Percentiles rank a stretch among this genome's conserved stretches.
These are phyloP conservation scores for Microdochium trichocladiopsis DNA, from an alignment of 2,329 filamentous ascomycete species.

Conservation along the genomic window DNA sequence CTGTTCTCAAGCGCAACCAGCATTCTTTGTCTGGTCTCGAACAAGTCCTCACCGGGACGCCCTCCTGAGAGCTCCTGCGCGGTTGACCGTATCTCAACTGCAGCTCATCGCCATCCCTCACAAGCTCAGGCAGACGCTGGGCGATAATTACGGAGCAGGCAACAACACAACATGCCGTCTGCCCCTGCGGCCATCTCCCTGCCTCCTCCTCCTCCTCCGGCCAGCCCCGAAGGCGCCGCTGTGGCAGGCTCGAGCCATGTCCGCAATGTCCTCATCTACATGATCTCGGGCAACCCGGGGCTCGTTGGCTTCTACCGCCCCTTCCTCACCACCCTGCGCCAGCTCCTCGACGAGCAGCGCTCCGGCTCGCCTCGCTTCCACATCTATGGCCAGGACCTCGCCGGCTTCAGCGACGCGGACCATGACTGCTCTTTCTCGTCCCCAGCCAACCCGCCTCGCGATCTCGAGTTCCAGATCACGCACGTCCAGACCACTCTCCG, in stretches of 20 bases:
- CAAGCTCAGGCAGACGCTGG: too few species aligned
- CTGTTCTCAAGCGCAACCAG: too few species aligned
- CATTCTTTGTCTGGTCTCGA: too few species aligned
- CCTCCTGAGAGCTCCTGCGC: too few species aligned
- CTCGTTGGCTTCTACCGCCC: slow-evolving; percentile 65
- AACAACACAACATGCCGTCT: too few species aligned
- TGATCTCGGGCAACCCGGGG: slow-evolving; percentile 72
- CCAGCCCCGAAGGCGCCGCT: neutral
- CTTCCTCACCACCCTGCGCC: slow-evolving; percentile 54
- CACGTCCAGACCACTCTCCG: slow-evolving; percentile 30
- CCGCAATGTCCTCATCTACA: slow-evolving; percentile 51
- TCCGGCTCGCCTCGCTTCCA: slow-evolving; percentile 33
- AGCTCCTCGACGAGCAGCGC: slow-evolving; percentile 34
- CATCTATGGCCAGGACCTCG: slow-evolving; percentile 49
- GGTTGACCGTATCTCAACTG: too few species aligned
- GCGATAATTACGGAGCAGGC: too few species aligned
- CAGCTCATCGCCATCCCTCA: too few species aligned
- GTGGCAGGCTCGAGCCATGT: neutral
- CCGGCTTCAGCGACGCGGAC: slow-evolving; percentile 50
- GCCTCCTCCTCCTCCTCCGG: neutral
- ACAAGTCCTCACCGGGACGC: too few species aligned
- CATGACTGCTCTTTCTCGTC: slow-evolving; percentile 34
- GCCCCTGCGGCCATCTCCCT: slow-evolving; percentile 5
- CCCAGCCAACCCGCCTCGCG: slow-evolving; percentile 32
- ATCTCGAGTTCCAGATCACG: slow-evolving; percentile 46